Conservation (phyloP, 495 filamentous ascomycete genomes). For the Neurospora sp. region DNA sequence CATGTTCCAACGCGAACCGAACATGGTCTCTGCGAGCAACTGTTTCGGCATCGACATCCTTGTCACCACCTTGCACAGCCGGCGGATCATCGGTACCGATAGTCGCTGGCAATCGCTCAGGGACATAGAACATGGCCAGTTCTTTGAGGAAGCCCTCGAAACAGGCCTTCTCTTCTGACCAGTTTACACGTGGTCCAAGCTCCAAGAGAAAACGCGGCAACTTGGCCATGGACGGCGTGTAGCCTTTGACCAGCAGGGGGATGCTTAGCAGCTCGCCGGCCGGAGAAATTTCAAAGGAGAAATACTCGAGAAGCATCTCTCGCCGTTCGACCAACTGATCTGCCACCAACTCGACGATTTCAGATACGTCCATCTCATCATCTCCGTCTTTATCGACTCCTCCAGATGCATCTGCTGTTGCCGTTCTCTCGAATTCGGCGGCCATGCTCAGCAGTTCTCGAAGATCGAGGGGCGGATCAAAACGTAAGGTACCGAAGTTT, state of each 20-base stretch:
- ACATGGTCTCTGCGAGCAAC: conserved; percentile 47
- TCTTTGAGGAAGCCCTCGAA: conserved; percentile 80
- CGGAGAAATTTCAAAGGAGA: conserved; percentile 71
- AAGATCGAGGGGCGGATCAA: conserved; percentile 66
- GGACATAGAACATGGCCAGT: conserved; percentile 86
- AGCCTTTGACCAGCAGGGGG: conserved; percentile 81
- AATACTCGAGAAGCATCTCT: conserved; percentile 90
- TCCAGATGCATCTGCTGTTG: neutral
- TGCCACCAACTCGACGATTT: conserved; percentile 52
- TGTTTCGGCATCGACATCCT: conserved; percentile 44
- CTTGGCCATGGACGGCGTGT: conserved; percentile 75
- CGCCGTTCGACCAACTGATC: conserved; percentile 57
- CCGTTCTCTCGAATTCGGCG: conserved; percentile 52
- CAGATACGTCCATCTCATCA: conserved; percentile 52
- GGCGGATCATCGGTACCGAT: conserved; percentile 22
- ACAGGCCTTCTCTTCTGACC: conserved; percentile 74
- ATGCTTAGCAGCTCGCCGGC: conserved; percentile 68
- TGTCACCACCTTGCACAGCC: neutral
- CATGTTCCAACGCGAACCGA: conserved; percentile 53
- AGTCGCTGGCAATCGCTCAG: conserved; percentile 63
- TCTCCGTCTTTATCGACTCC: conserved; percentile 24
- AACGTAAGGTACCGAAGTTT: conserved; percentile 80
- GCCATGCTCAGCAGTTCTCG: conserved; percentile 62
- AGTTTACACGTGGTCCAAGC: conserved; percentile 81
- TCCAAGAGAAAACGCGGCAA: conserved; percentile 82